Evolutionary conservation across 495 filamentous ascomycete genomes (phyloP).

Genomic region (Xylaria flabelliformis): DNA sequence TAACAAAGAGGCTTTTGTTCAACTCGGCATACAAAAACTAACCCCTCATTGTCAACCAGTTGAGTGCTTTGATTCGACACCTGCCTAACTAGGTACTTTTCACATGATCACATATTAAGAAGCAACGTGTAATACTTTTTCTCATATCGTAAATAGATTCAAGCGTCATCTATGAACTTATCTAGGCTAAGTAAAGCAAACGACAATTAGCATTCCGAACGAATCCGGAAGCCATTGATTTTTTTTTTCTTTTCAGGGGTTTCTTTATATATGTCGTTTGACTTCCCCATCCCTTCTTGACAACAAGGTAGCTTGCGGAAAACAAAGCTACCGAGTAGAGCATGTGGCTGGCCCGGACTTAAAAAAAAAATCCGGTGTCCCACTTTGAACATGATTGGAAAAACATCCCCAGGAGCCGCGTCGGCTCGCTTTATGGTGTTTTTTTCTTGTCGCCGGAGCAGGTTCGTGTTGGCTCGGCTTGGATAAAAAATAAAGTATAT

Average conservation of each 20-base stretch:
- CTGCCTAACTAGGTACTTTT: background rate
- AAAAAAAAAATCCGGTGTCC: conserved; percentile 20
- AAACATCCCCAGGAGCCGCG: conserved; percentile 36
- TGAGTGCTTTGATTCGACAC: background rate
- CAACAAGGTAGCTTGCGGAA: background rate
- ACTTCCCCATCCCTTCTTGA: conserved; percentile 16
- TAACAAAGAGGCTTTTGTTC: background rate
- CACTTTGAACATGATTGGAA: conserved; percentile 20
- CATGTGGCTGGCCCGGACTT: conserved; percentile 15
- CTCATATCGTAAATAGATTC: conserved; percentile 25
- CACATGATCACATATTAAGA: background rate
- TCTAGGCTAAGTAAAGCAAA: conserved; percentile 11
- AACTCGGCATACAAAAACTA: background rate
- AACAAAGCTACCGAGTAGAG: background rate
- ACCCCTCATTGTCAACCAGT: background rate
- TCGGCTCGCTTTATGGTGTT: conserved; percentile 31
- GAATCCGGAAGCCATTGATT: background rate
- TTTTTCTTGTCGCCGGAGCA: conserved; percentile 35
- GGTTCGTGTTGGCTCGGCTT: conserved; percentile 15
- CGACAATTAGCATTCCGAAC: background rate
- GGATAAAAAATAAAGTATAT: conserved; percentile 17
- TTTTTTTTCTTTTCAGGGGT: background rate
- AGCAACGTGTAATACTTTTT: background rate
- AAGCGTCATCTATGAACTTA: conserved; percentile 23
- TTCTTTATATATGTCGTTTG: background rate